These are phyloP conservation scores for Trematosphaeria pertusa DNA, from an alignment of 2,329 filamentous ascomycete genomes.

Conservation along the genomic window DNA sequence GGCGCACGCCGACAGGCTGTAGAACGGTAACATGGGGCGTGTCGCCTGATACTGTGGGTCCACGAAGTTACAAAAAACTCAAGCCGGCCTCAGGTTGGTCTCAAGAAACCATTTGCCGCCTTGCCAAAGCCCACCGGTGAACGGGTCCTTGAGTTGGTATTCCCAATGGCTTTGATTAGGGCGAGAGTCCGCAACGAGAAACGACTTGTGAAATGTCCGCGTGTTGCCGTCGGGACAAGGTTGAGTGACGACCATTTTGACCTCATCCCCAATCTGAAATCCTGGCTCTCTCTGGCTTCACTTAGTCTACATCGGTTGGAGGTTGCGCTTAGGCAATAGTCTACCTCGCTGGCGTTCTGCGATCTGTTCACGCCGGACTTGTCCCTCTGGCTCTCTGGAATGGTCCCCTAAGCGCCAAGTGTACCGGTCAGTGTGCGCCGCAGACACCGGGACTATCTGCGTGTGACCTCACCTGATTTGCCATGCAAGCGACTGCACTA, in stretches of 20 bases:
- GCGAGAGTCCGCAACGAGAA: constrained; percentile 5
- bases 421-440: constrained; percentile 6
- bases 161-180: constrained; percentile 3
- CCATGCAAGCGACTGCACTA: neutral
- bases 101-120: neutral
- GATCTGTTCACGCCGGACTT: constrained; percentile 7
- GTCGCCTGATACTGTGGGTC: neutral
- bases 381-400: neutral
- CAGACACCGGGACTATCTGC: neutral
- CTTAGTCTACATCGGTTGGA: neutral
- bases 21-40: neutral
- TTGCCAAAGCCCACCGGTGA: constrained; percentile 3
- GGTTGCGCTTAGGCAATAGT: no score
- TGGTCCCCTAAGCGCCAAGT: constrained; percentile 1
- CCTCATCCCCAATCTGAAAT: constrained; percentile 12
- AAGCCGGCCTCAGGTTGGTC: neutral
- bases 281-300: neutral
- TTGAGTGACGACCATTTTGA: constrained; percentile 10
- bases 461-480: constrained; percentile 4
- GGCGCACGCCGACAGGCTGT: neutral
- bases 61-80: neutral
- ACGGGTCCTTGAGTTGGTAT: constrained; percentile 13
- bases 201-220: constrained; percentile 6
- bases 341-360: neutral
- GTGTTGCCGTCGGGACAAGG: neutral